Evolutionary conservation across 768 basidiomycete species (phyloP).

Genomic region (Pisolithus sp.): DNA sequence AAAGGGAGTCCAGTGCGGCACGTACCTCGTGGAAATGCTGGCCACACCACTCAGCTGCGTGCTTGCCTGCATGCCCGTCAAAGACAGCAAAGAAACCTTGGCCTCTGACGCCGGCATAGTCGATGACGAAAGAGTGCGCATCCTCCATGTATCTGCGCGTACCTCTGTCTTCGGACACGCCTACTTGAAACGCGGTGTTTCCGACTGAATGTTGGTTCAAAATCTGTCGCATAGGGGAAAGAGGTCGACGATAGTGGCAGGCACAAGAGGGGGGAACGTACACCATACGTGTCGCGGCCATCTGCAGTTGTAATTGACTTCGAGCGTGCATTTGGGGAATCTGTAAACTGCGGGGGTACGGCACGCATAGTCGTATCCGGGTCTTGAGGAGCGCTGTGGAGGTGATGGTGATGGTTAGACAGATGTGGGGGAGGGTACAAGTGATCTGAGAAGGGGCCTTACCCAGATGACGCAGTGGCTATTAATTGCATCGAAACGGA

Average conservation of each 20-base stretch:
- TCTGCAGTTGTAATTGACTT: constrained; percentile 78
- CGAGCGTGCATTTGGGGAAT: constrained; percentile 73
- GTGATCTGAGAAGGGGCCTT: not conserved
- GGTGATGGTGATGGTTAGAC: not conserved
- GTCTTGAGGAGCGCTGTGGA: not conserved
- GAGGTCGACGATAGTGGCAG: not conserved
- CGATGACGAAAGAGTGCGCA: constrained; percentile 91
- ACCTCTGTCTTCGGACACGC: constrained; percentile 80
- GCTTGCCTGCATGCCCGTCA: constrained; percentile 97
- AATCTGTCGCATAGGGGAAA: constrained; percentile 13
- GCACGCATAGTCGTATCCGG: constrained; percentile 14
- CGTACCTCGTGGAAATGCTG: constrained; percentile 86
- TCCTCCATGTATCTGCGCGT: constrained; percentile 95
- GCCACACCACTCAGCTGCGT: constrained; percentile 99
- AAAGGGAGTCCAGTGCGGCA: not conserved
- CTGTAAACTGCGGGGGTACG: constrained; percentile 33
- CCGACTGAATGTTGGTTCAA: constrained; percentile 60
- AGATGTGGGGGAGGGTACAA: not conserved
- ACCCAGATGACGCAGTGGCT: constrained; percentile 4
- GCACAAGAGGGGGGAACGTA: constrained; percentile 30
- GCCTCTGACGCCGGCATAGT: constrained; percentile 84
- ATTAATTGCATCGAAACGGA: constrained; percentile 2
- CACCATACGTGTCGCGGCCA: constrained; percentile 68
- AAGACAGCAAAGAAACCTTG: constrained; percentile 99
- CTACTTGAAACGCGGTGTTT: constrained; percentile 56